These are phyloP conservation scores for Viola odorata DNA, from an alignment of 345 rosid genomes.

Conservation along the genomic window DNA sequence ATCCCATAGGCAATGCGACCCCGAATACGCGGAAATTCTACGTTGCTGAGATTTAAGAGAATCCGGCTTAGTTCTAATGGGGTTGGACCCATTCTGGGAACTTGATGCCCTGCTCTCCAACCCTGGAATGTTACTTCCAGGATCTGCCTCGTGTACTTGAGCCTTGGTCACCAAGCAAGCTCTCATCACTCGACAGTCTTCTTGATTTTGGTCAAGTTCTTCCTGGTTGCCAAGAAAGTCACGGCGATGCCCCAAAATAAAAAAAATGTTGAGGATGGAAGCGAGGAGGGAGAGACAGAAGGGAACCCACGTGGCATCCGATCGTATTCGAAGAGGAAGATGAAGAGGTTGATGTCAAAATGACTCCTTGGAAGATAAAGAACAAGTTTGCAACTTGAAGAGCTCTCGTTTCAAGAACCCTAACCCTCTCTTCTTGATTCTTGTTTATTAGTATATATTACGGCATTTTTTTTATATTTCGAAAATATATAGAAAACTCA, in stretches of 20 bases:
- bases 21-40: neutral
- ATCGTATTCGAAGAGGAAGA: neutral
- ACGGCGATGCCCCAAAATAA: neutral
- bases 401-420: neutral
- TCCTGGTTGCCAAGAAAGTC: neutral
- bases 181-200: neutral
- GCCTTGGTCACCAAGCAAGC: neutral
- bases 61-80: neutral
- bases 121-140: neutral
- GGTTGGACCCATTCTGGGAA: neutral
- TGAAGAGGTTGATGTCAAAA: neutral
- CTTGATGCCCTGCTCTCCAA: neutral
- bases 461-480: too few species aligned
- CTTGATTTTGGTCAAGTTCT: neutral
- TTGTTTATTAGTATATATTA: too few species aligned
- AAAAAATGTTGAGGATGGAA: neutral
- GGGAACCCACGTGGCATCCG: neutral
- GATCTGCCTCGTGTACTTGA: neutral
- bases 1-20: neutral
- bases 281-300: neutral
- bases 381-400: neutral
- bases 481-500: too few species aligned
- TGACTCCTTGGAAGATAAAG: neutral
- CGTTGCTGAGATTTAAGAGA: neutral
- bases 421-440: neutral